A percentile compares a stretch with the other conserved stretches of the same genome.
Evolutionary conservation across 2,329 filamentous ascomycete genomes (phyloP).

Genomic region (Ophiocordyceps robertsii): DNA sequence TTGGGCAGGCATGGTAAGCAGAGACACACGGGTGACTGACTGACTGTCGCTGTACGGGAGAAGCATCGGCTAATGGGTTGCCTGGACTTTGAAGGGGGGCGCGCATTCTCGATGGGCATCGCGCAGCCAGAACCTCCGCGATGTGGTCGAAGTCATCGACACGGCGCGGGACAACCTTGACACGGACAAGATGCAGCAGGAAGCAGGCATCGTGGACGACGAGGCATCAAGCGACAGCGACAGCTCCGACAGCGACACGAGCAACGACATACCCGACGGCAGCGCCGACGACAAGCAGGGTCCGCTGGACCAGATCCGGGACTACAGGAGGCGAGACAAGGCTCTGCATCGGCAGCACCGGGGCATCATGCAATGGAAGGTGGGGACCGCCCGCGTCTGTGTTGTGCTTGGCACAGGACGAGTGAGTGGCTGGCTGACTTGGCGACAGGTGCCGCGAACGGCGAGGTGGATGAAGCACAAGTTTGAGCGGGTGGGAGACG

Average conservation of each 20-base stretch:
- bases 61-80: neutral
- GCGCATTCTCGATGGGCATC: constrained; percentile 22
- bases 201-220: constrained; percentile 20
- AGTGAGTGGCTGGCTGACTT: constrained; percentile 1
- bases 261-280: constrained; percentile 24
- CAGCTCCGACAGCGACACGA: constrained; percentile 14
- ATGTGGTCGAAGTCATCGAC: constrained; percentile 34
- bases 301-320: constrained; percentile 36
- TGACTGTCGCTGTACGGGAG: neutral
- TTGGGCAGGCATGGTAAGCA: constrained; percentile 21
- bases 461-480: constrained; percentile 40
- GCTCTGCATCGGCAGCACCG: constrained; percentile 51
- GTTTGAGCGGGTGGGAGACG: constrained; percentile 41
- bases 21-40: neutral
- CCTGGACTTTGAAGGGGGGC: constrained; percentile 12
- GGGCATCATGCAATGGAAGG: constrained; percentile 61
- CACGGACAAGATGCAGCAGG: constrained; percentile 16
- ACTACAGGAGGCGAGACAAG: constrained; percentile 46
- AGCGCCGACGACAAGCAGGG: constrained; percentile 26
- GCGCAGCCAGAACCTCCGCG: constrained; percentile 18
- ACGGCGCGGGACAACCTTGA: constrained; percentile 21
- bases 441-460: constrained; percentile 24
- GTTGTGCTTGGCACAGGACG: neutral
- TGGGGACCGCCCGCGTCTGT: constrained; percentile 7
- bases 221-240: constrained; percentile 16